Evolutionary conservation across 176 grass and related monocot genomes (phyloP).

Genomic region (sorghum (Sorghum bicolor)): DNA sequence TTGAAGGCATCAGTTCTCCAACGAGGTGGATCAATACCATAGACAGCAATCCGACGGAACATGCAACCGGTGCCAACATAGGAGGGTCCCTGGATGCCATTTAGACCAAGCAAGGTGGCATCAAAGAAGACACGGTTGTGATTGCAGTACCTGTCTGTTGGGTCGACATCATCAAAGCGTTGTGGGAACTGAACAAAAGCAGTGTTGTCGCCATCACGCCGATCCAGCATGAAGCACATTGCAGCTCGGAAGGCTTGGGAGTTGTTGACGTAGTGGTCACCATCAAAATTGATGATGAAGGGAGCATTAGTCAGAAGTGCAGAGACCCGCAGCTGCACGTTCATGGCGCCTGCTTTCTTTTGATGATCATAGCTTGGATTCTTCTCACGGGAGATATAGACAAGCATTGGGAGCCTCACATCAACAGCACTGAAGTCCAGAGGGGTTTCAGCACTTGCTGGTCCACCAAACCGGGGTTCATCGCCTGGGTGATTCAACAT

Average conservation of each 20-base stretch:
- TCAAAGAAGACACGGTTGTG: slow-evolving; percentile 98
- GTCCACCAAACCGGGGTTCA: slow-evolving; percentile 30
- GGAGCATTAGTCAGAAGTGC: slow-evolving; percentile 47
- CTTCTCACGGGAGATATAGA: slow-evolving; percentile 56
- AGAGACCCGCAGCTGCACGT: slow-evolving; percentile 43
- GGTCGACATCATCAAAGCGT: slow-evolving; percentile 89
- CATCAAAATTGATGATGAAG: slow-evolving; percentile 55
- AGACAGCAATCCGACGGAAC: slow-evolving; percentile 47
- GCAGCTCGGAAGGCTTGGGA: slow-evolving; percentile 47
- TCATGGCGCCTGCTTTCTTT: slow-evolving; percentile 58
- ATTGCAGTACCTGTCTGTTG: slow-evolving; percentile 88
- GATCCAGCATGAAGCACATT: slow-evolving; percentile 56
- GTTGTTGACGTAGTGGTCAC: slow-evolving; percentile 57
- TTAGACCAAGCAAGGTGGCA: slow-evolving; percentile 88
- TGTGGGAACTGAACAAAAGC: slow-evolving; percentile 95
- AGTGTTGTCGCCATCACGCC: slow-evolving; percentile 73
- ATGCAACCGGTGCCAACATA: slow-evolving; percentile 54
- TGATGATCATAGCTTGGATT: slow-evolving; percentile 37
- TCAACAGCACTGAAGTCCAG: slow-evolving; percentile 45
- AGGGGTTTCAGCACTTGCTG: slow-evolving; percentile 18
- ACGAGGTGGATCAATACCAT: slow-evolving; percentile 37
- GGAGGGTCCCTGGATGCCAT: slow-evolving; percentile 69
- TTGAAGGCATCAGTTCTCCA: slow-evolving; percentile 35
- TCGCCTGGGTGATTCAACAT: slow-evolving; percentile 37
- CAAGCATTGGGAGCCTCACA: slow-evolving; percentile 46